Percentiles rank a stretch among this genome's conserved stretches.
These are phyloP conservation scores for Aspergillus viridinutans DNA, from an alignment of 2,329 filamentous ascomycete genomes.

Conservation along the genomic window DNA sequence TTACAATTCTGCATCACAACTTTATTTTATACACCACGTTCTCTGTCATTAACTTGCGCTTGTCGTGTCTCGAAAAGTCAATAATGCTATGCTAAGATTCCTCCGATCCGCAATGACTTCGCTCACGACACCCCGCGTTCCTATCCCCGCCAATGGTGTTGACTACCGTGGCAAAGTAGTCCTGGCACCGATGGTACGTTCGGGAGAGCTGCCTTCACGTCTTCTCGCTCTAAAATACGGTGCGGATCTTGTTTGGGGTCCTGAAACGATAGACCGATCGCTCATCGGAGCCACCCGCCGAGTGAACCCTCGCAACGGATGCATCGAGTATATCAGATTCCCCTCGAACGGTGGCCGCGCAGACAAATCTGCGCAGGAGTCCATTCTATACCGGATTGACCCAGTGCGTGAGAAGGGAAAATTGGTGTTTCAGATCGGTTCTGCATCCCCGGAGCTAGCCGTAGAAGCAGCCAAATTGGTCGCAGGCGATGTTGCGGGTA, in stretches of 20 bases:
- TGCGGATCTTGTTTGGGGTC: constrained; percentile 95
- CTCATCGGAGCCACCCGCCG: constrained; percentile 82
- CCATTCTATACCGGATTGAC: constrained; percentile 78
- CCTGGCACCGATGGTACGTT: constrained; percentile 95
- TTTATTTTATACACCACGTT: not conserved
- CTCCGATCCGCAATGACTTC: constrained; percentile 55
- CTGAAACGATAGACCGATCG: constrained; percentile 88
- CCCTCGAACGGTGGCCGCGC: constrained; percentile 62
- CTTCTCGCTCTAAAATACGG: constrained; percentile 89
- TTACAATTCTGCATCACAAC: not conserved
- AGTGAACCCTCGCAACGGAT: constrained; percentile 70
- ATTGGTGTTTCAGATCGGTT: constrained; percentile 90
- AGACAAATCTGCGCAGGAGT: constrained; percentile 47
- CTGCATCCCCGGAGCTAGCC: constrained; percentile 73
- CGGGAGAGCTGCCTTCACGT: constrained; percentile 89
- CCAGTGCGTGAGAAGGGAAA: constrained; percentile 69
- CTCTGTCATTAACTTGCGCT: not conserved
- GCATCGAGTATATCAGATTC: constrained; percentile 77
- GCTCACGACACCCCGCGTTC: constrained; percentile 57
- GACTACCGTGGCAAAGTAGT: constrained; percentile 93
- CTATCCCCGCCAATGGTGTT: constrained; percentile 81
- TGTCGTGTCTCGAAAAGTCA: not conserved
- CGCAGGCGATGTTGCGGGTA: constrained; percentile 82
- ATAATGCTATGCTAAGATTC: constrained; percentile 39
- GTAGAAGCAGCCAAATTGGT: constrained; percentile 81